Evolutionary conservation across 768 basidiomycete species (phyloP).

Genomic region (Boletus tylopilopsis): DNA sequence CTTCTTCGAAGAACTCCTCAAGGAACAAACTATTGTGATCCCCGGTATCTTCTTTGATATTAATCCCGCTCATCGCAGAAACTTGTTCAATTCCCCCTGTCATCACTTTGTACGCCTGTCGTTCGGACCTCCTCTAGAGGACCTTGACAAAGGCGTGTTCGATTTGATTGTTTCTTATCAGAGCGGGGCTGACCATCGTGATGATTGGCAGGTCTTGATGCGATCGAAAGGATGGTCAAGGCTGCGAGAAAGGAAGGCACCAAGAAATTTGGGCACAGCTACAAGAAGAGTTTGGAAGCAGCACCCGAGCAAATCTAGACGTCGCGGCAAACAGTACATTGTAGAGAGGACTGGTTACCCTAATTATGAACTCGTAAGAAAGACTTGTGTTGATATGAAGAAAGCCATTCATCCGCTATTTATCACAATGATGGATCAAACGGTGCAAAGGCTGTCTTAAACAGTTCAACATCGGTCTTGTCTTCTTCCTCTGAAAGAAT

Average conservation of each 20-base stretch:
- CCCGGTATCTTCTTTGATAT: constrained; percentile 91
- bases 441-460: constrained; percentile 78
- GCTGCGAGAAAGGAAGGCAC: constrained; percentile 63
- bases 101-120: constrained; percentile 86
- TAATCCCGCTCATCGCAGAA: constrained; percentile 73
- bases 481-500: constrained; percentile 81
- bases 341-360: not conserved
- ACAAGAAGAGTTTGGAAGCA: constrained; percentile 54
- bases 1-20: constrained; percentile 93
- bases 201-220: constrained; percentile 62
- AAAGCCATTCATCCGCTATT: not conserved
- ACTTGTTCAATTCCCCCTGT: constrained; percentile 87
- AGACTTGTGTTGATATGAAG: not conserved
- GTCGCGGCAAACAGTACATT: too few relatives aligned
- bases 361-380: not conserved
- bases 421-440: constrained; percentile 54
- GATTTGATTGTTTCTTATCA: not conserved
- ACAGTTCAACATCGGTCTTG: constrained; percentile 72
- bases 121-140: constrained; percentile 78
- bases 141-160: constrained; percentile 66
- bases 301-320: constrained; percentile 24
- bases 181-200: not conserved
- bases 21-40: constrained; percentile 87
- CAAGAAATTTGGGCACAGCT: constrained; percentile 65
- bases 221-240: constrained; percentile 75